Evolutionary conservation across 768 basidiomycete species (phyloP).

Genomic region (Cyclocybe cylindracea): DNA sequence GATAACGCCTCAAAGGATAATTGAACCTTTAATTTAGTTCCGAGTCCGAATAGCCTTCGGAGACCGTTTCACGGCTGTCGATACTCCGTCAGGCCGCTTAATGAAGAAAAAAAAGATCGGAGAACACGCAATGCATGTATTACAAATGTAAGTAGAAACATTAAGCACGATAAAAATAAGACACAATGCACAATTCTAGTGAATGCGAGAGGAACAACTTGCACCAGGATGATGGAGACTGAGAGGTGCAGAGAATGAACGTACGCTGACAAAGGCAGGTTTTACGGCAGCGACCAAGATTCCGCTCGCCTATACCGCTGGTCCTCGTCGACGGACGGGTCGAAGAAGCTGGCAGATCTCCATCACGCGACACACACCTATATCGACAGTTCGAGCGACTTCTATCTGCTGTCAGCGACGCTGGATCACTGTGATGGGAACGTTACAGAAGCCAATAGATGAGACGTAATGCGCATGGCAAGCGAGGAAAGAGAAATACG

Average conservation of each 20-base stretch:
- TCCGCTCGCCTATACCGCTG: constrained; percentile 8
- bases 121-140: no score
- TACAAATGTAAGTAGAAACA: no score
- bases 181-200: no score
- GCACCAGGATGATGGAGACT: background rate
- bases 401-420: constrained; percentile 22
- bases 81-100: no score
- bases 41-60: no score
- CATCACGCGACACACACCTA: constrained; percentile 24
- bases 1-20: no score
- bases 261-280: background rate
- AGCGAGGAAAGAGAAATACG: background rate
- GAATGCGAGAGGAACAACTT: no score
- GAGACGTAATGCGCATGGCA: background rate
- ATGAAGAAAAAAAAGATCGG: no score
- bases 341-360: constrained; percentile 22
- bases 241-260: background rate
- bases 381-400: no score
- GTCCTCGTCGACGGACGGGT: constrained; percentile 21
- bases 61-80: no score
- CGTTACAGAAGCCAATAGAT: background rate
- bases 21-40: no score
- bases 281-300: constrained; percentile 15
- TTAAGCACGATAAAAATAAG: no score
- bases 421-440: constrained; percentile 21